These are phyloP conservation scores for Neonectria ditissima DNA, from an alignment of 2,329 filamentous ascomycete genomes.

Conservation along the genomic window DNA sequence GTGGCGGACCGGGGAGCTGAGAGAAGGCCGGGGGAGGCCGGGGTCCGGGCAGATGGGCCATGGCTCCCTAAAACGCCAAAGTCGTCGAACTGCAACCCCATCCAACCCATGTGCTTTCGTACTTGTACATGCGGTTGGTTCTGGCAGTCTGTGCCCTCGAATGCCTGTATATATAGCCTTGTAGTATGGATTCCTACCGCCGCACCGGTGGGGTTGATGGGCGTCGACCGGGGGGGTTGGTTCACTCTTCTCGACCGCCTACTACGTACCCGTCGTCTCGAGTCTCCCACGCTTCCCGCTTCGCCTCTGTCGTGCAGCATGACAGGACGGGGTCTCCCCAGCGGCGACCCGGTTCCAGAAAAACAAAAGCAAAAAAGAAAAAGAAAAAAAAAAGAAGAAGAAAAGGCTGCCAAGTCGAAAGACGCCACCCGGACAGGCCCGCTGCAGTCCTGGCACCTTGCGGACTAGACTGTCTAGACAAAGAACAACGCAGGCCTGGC, in stretches of 20 bases:
- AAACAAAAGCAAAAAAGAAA: not conserved
- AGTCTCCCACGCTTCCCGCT: not conserved
- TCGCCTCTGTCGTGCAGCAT: slow-evolving; percentile 14
- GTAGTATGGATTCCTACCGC: not conserved
- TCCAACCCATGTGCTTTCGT: too few species aligned
- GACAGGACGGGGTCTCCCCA: slow-evolving; percentile 1
- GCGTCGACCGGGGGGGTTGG: not conserved
- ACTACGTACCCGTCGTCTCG: too few species aligned
- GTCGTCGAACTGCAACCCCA: slow-evolving; percentile 20
- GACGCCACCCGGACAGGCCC: slow-evolving; percentile 4
- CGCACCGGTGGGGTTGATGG: not conserved
- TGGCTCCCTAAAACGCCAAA: slow-evolving; percentile 16
- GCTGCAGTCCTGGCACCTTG: not conserved
- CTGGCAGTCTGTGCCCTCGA: not conserved
- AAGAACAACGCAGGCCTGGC: not conserved
- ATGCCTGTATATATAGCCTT: not conserved
- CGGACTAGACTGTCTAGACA: not conserved
- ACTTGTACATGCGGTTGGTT: too few species aligned
- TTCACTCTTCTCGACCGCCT: slow-evolving; percentile 1
- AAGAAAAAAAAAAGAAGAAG: too few species aligned
- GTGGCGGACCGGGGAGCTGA: not conserved
- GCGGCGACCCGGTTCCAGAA: slow-evolving; percentile 4
- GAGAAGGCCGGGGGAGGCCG: slow-evolving; percentile 9
- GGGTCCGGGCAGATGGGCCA: slow-evolving; percentile 12
- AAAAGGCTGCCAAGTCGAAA: too few species aligned